A percentile compares a stretch with the other conserved stretches of the same genome.
Evolutionary conservation across 2,329 filamentous ascomycete genomes (phyloP).

Genomic region (Stemphylium beticola): DNA sequence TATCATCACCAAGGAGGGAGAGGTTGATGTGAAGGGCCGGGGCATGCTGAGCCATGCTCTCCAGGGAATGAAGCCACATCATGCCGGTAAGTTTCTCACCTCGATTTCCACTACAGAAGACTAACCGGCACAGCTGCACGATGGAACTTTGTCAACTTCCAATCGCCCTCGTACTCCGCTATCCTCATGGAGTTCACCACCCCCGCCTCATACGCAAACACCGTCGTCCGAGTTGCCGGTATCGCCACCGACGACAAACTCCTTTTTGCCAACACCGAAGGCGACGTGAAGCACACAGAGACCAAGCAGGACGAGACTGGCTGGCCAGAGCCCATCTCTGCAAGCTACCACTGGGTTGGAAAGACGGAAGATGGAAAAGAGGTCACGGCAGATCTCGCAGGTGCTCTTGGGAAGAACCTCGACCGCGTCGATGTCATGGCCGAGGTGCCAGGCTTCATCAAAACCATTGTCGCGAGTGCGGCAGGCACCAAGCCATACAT

Average conservation of each 20-base stretch:
- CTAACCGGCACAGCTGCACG: constrained; percentile 63
- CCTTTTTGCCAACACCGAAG: constrained; percentile 71
- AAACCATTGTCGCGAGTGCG: constrained; percentile 86
- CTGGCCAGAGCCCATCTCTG: constrained; percentile 84
- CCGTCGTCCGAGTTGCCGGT: constrained; percentile 80
- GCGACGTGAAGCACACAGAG: constrained; percentile 71
- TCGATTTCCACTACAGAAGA: neutral
- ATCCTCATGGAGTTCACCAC: constrained; percentile 96
- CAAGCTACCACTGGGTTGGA: constrained; percentile 80
- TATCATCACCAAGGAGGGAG: constrained; percentile 81
- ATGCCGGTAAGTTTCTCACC: constrained; percentile 67
- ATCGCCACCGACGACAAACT: constrained; percentile 83
- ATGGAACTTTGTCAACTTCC: constrained; percentile 95
- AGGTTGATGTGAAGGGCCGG: constrained; percentile 80
- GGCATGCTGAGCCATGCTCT: constrained; percentile 84
- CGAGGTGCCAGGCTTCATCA: constrained; percentile 93
- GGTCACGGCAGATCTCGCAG: constrained; percentile 73
- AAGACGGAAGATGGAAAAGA: constrained; percentile 76
- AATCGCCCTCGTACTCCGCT: constrained; percentile 84
- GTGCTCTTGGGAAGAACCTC: constrained; percentile 69
- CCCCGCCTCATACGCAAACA: constrained; percentile 88
- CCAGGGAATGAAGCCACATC: constrained; percentile 99
- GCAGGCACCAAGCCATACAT: constrained; percentile 97
- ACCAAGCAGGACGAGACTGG: constrained; percentile 78
- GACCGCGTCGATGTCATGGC: constrained; percentile 96